phyloP scores from a whole-genome alignment of 2,329 filamentous ascomycete species.

The Diaporthe destruens region DNA sequence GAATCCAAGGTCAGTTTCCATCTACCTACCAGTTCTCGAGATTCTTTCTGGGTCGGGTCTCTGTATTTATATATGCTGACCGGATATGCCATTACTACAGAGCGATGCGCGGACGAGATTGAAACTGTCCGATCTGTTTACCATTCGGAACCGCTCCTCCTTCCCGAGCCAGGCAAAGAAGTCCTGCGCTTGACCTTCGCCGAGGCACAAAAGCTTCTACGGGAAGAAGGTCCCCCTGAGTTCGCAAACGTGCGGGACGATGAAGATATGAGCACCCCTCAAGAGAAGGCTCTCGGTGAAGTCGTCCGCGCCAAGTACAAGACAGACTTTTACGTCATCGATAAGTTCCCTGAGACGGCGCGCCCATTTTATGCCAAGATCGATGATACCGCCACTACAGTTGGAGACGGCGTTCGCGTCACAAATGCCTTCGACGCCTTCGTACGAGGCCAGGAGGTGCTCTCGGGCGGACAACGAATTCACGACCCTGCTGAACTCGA shows the following conservation, averaged over 20 bases:
- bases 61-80: too few species aligned
- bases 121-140: slow-evolving; percentile 79
- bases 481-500: slow-evolving; percentile 82
- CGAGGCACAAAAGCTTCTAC: slow-evolving; percentile 83
- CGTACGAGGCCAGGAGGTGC: slow-evolving; percentile 91
- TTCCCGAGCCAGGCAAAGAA: slow-evolving; percentile 80
- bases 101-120: slow-evolving; percentile 77
- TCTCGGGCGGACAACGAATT: slow-evolving; percentile 94
- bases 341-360: slow-evolving; percentile 92
- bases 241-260: slow-evolving; percentile 78
- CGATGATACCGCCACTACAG: too few species aligned
- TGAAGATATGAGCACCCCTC: slow-evolving; percentile 83
- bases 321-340: slow-evolving; percentile 96
- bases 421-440: slow-evolving; percentile 85
- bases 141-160: slow-evolving; percentile 81
- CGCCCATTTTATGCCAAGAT: slow-evolving; percentile 87
- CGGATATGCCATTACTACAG: slow-evolving; percentile 42
- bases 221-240: slow-evolving; percentile 74
- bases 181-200: slow-evolving; percentile 79
- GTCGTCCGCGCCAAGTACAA: slow-evolving; percentile 89
- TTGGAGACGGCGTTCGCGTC: slow-evolving; percentile 52
- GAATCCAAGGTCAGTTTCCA: slow-evolving; percentile 59
- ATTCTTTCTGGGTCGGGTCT: too few species aligned
- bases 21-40: too few species aligned
- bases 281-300: slow-evolving; percentile 87